Percentiles rank a stretch among this genome's conserved stretches.
Conservation (phyloP, 202 grass and related monocot genomes). For the Musa balbisiana region DNA sequence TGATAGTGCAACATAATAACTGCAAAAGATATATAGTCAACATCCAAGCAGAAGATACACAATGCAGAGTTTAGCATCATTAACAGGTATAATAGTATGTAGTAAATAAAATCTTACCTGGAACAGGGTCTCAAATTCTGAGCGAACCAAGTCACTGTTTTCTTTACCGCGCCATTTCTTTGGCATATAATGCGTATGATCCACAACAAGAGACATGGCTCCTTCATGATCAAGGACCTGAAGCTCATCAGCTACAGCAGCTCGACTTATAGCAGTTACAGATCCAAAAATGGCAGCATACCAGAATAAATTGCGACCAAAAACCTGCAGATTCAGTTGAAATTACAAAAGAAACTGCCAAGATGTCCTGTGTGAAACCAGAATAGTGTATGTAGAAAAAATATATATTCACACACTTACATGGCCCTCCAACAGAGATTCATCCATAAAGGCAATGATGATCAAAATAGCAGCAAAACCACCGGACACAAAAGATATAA, state of each 20-base stretch:
- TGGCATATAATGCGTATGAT: conserved; percentile 93
- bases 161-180: conserved; percentile 91
- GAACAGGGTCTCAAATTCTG: conserved; percentile 88
- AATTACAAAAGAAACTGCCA: no score
- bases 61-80: no score
- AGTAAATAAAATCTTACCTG: conserved; percentile 37
- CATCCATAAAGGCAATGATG: conserved; percentile 86
- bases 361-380: no score
- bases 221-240: conserved; percentile 96
- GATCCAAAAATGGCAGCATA: conserved; percentile 94
- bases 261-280: conserved; percentile 88
- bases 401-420: conserved; percentile 22
- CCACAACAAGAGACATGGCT: conserved; percentile 67
- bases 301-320: conserved; percentile 95
- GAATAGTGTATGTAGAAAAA: no score
- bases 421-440: conserved; percentile 90
- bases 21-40: no score
- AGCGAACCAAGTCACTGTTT: conserved; percentile 57
- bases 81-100: no score
- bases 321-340: neutral
- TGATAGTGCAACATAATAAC: no score
- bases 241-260: conserved; percentile 80
- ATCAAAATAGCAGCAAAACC: conserved; percentile 88
- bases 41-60: no score
- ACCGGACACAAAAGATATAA: conserved; percentile 97